Evolutionary conservation across 805 yeast genomes (phyloP), one percentile per base, ranked within the genome.

Genomic region (Suhomyces vadensis): DNA sequence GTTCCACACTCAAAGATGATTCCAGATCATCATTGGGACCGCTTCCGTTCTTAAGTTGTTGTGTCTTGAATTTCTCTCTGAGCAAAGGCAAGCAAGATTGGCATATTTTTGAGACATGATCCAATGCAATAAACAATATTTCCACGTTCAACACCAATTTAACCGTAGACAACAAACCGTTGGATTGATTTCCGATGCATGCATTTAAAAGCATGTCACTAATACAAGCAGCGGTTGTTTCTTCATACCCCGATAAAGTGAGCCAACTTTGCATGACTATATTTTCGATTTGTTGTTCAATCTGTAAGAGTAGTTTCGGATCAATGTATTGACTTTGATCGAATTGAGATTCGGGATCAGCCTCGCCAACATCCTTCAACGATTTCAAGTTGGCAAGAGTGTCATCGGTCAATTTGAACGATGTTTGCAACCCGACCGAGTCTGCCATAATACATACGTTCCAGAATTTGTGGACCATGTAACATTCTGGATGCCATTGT

Each of bases 401-500:
- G 22, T 47, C 41, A 11, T 47, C 44, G 13, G 48, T 42, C 35
- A 54, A 26, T 21, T 48, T 41, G 35, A 49, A 53, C 22, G 47
- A 45, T 10, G 42, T 48, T 26, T 58, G 64, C 36, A 65, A 29
- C 72, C 91, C 77, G 21, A 85, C 75, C 6, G 78, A 69, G 40
- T 77, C 83, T 0, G 85, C 75, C 1, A 85, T 77, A 17, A 94
- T 72, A 45, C 83, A 78, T 16, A 91, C 95, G 60, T 89, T 90
- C 99, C 99, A 94, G 58, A 89, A 91, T 64, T 91, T 91, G 70
- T 87, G 91, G 38, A 94, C 95, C 90, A 95, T 95, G 61, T 90
- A 94, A 71, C 99, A 94, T 62, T 95, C 98, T 1, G 97, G 98
- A 65, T 94, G 99, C 99, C 99, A 94, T 61, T 89, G 95, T 63